A percentile compares a stretch with the other conserved stretches of the same genome.
phyloP scores from a whole-genome alignment of 208 protist genomes.

The Leishmania lainsoni region DNA sequence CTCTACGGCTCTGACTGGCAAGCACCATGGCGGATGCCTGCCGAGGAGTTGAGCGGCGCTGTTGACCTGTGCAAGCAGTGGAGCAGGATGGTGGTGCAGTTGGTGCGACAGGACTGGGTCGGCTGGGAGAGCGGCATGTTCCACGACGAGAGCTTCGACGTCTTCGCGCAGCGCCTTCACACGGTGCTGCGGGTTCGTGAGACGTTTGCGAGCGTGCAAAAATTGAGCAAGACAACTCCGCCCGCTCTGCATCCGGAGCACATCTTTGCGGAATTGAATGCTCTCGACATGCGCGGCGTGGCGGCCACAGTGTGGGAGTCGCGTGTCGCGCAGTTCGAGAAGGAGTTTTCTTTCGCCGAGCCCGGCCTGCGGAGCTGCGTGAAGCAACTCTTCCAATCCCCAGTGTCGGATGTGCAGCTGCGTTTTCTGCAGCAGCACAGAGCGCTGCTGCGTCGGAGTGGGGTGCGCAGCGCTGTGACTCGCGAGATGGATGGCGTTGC shows the following conservation, averaged over 20 bases:
- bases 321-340: constrained; percentile 73
- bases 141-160: constrained; percentile 73
- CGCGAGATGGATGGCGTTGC: constrained; percentile 55
- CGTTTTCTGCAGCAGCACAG: constrained; percentile 56
- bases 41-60: constrained; percentile 52
- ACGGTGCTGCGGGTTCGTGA: constrained; percentile 79
- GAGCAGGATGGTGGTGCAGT: constrained; percentile 44
- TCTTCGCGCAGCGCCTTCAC: constrained; percentile 62
- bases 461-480: constrained; percentile 51
- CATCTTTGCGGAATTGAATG: constrained; percentile 71
- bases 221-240: constrained; percentile 45
- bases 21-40: constrained; percentile 76
- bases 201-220: constrained; percentile 43
- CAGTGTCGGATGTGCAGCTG: constrained; percentile 40
- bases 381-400: constrained; percentile 53
- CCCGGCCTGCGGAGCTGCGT: constrained; percentile 65
- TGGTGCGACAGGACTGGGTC: constrained; percentile 69
- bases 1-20: constrained; percentile 77
- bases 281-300: constrained; percentile 54
- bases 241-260: constrained; percentile 68
- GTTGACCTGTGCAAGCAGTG: constrained; percentile 74
- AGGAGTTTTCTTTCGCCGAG: constrained; percentile 86
- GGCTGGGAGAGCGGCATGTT: constrained; percentile 78
- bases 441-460: constrained; percentile 58
- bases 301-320: constrained; percentile 55